Conservation (phyloP, 2,329 filamentous ascomycete genomes). For the Helminthosporium solani region DNA sequence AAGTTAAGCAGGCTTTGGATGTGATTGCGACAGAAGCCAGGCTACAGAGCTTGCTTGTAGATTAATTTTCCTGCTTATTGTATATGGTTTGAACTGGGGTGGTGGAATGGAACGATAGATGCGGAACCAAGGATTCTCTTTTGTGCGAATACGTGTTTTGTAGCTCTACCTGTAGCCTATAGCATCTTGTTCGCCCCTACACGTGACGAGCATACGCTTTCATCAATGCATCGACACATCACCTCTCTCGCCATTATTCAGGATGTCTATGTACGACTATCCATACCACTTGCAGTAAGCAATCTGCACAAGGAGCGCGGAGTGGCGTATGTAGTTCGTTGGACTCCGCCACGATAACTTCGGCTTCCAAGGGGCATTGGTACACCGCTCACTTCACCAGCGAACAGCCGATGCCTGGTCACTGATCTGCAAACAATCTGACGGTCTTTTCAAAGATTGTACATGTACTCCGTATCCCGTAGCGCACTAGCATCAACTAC, state of each 20-base stretch:
- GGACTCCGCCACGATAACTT: no score
- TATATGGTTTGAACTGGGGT: not conserved
- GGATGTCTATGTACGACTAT: not conserved
- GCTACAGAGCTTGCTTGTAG: constrained; percentile 81
- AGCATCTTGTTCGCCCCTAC: constrained; percentile 4
- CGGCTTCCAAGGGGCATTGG: no score
- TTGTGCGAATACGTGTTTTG: constrained; percentile 11
- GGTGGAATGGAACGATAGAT: not conserved
- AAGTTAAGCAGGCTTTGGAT: constrained; percentile 94
- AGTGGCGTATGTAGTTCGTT: not conserved
- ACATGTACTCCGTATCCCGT: not conserved
- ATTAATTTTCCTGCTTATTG: constrained; percentile 49
- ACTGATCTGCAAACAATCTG: not conserved
- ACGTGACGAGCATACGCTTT: no score
- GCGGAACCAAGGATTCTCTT: not conserved
- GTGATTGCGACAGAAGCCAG: constrained; percentile 90
- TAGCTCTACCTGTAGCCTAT: constrained; percentile 14
- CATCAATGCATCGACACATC: no score
- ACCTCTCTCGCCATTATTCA: no score
- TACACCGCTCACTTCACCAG: no score
- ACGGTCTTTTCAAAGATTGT: not conserved
- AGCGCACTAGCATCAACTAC: not conserved
- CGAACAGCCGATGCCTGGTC: not conserved
- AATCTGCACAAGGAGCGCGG: not conserved
- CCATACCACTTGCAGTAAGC: not conserved